phyloP scores from a whole-genome alignment of 1,284 basidiomycete genomes.

The Xerocomus nothofagi region DNA sequence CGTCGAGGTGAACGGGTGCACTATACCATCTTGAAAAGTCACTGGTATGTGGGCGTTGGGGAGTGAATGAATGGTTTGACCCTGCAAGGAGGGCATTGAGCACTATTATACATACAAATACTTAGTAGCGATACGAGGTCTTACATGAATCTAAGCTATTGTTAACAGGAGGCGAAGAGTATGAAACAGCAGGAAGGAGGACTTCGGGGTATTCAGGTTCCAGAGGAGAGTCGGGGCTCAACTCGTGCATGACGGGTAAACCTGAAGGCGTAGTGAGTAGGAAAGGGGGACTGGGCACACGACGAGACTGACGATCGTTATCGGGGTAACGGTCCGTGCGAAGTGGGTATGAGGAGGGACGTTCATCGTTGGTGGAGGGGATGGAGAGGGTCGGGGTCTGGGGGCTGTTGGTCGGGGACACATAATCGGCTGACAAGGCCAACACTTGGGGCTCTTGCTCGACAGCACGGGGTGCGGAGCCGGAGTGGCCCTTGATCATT shows the following conservation, averaged over 20 bases:
- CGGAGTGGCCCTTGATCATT: conserved; percentile 83
- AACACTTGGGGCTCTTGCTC: conserved; percentile 58
- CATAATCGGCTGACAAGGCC: conserved; percentile 48
- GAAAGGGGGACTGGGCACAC: neutral
- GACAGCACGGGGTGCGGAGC: conserved; percentile 54
- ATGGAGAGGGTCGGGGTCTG: conserved; percentile 53
- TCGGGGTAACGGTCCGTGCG: conserved; percentile 41
- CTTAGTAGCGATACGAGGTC: conserved; percentile 68
- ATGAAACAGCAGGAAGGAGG: conserved; percentile 39
- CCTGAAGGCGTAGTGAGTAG: conserved; percentile 20
- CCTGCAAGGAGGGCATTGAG: conserved; percentile 66
- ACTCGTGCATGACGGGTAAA: conserved; percentile 38
- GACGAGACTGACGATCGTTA: conserved; percentile 32
- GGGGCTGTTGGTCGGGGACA: conserved; percentile 51
- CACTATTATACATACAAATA: conserved; percentile 56
- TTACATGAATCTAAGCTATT: conserved; percentile 62
- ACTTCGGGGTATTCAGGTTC: conserved; percentile 41
- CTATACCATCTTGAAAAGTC: conserved; percentile 28
- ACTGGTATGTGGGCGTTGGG: conserved; percentile 33
- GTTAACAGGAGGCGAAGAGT: conserved; percentile 37
- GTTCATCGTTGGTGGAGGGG: conserved; percentile 44
- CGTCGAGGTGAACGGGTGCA: conserved; percentile 7
- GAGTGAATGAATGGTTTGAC: conserved; percentile 29
- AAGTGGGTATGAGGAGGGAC: conserved; percentile 43
- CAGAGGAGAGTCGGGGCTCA: conserved; percentile 39